Evolutionary conservation across 2,329 filamentous ascomycete species (phyloP).

Genomic region (Aaosphaeria pasadenensis): DNA sequence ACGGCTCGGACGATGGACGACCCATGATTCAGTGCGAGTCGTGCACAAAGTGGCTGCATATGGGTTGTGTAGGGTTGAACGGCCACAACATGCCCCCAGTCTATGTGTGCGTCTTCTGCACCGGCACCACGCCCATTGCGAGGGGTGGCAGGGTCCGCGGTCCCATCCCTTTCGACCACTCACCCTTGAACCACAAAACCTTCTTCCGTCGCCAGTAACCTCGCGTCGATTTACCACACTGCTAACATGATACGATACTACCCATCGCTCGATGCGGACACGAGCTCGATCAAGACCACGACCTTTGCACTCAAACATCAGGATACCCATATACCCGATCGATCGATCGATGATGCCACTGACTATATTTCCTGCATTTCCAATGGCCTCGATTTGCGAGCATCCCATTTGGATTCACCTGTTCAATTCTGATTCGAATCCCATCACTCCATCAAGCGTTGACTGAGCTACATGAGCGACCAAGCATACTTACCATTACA

Average conservation of each 20-base stretch:
- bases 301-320: too few species aligned
- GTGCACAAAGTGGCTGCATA: slow-evolving; percentile 62
- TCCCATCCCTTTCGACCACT: slow-evolving; percentile 24
- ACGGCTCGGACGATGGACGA: slow-evolving; percentile 51
- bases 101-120: slow-evolving; percentile 41
- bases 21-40: slow-evolving; percentile 63
- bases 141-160: slow-evolving; percentile 32
- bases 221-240: too few species aligned
- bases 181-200: slow-evolving; percentile 30
- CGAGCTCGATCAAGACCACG: too few species aligned
- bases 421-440: too few species aligned
- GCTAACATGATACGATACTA: too few species aligned
- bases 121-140: slow-evolving; percentile 31
- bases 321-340: too few species aligned
- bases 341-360: too few species aligned
- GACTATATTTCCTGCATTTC: not conserved
- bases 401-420: too few species aligned
- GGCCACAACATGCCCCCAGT: slow-evolving; percentile 43
- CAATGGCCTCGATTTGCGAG: not conserved
- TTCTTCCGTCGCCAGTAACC: slow-evolving; percentile 16
- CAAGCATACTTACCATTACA: too few species aligned
- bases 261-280: too few species aligned
- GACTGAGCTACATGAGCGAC: too few species aligned
- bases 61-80: slow-evolving; percentile 56
- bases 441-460: too few species aligned